Base-by-base conservation (phyloP, 2,329 filamentous ascomycete genomes). In the Fusarium azukiicola region DNA sequence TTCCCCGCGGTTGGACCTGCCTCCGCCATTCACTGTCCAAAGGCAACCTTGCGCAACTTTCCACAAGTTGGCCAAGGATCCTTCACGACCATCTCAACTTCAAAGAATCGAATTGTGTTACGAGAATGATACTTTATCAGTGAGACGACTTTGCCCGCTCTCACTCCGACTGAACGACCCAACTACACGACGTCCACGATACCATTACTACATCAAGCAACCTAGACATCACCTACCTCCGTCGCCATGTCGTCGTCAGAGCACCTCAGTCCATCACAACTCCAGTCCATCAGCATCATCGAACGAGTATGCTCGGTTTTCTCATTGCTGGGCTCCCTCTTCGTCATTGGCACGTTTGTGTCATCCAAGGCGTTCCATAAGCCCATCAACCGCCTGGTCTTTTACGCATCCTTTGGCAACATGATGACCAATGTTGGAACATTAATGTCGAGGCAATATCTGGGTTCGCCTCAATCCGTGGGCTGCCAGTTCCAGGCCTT, bases 301-400 rank as follows among this genome's bases (percentile, higher is more conserved):
- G 95, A 96, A 85, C 91, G 96, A 66, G 88, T 92, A 21, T 93
- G 94, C 83, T 97, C 96, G 1, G 90, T 94, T 12, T 86, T 97
- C 56, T 97, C 96, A 2, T 85, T 98, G 1, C 68, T 95, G 3
- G 96, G 95, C 72, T 96, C 94, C 56, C 80, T 94, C 44, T 93
- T 97, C 84, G 95, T 97, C 82, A 93, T 97, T 70, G 81, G 89
- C 71, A 97, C 95, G 6, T 98, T 97, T 83, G 87, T 92, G 42
- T 86, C 87, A n/a, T 96, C 94, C 44, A 91, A 90, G 21, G 91
- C 91, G 9, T 98, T 98, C 84, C 95, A 96, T 82, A 97, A 97
- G 84, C 95, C 96, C n/a, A 97, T 98, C 88, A 98, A 98, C 84
- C 92, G 96, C 23, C 90, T 98, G 1, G 94, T 97, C 14, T 97